Evolutionary conservation across 805 yeast species (phyloP), one percentile per base, ranked within the genome.

Genomic region (Zygotorulaspora chibaensis): DNA sequence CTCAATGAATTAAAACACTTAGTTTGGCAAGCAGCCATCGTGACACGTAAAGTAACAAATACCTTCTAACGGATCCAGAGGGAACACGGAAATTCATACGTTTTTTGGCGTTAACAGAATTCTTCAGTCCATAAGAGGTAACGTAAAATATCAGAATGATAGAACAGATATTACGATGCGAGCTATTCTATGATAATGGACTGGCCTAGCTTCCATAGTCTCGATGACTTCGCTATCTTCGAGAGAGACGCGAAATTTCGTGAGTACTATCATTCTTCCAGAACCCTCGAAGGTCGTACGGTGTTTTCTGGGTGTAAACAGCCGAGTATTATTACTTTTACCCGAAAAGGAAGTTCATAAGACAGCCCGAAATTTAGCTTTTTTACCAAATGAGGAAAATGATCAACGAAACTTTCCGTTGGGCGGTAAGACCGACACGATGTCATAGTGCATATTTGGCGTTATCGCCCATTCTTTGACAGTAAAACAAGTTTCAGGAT

Each of bases 21-120:
- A 20, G 25, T 20, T 20, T 20, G 25, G 25, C 25, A 20, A 20
- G 25, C 25, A 20, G 7, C 25, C 36, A 33, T n/a, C 20, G 36
- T 33, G 6, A 33, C 36, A 33, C 36, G 36, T 33, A 33, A 33
- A 33, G 36, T 33, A 11, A 33, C n/a, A 33, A 33, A 33, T 33
- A 33, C 36, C 36, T 13, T 33, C 20, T 4, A 20, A 20, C 25
- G 25, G 25, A 20, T 20, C 7, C 4, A 20, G 4, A 20, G 7
- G 20, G 16, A 33, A 6, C 8, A 16, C 36, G 20, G 36, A n/a
- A 16, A 4, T 20, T 4, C 36, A 8, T 3, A 9, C 20, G 11
- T 7, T 10, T 33, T 33, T 33, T 33, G 36, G 36, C 36, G 36
- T 33, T 33, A 33, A 10, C 15, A 29, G 9, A 33, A 33, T n/a